phyloP scores from a whole-genome alignment of 768 basidiomycete genomes.

The Mycena sanguinolenta region DNA sequence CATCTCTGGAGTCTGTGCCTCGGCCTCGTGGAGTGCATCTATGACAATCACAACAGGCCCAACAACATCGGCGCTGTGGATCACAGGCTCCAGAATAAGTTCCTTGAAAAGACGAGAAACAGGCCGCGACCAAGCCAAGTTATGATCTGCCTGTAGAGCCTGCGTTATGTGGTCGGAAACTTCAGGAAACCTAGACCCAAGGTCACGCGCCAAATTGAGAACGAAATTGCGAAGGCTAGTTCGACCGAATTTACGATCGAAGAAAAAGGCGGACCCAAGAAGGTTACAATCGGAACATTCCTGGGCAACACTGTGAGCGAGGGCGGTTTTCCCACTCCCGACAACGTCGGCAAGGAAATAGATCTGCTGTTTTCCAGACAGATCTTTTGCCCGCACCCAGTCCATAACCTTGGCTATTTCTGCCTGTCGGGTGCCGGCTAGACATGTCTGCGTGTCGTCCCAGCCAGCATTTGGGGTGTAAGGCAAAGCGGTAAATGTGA shows the following conservation, averaged over 20 bases:
- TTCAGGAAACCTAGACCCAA: neutral
- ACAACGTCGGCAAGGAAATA: constrained; percentile 39
- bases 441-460: constrained; percentile 6
- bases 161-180: neutral
- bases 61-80: neutral
- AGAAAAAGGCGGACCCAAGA: constrained; percentile 41
- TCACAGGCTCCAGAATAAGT: neutral
- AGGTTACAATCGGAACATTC: constrained; percentile 25
- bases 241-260: constrained; percentile 33
- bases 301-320: constrained; percentile 39
- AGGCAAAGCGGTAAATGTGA: neutral
- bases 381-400: neutral
- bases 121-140: neutral
- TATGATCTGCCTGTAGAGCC: constrained; percentile 4
- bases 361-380: constrained; percentile 23
- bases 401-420: neutral
- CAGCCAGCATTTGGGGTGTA: constrained; percentile 7
- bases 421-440: neutral
- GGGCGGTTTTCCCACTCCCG: constrained; percentile 40
- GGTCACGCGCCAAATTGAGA: neutral
- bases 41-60: constrained; percentile 33
- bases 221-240: constrained; percentile 20
- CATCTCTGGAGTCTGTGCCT: constrained; percentile 31
- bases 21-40: constrained; percentile 45
- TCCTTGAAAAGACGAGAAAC: neutral